Evolutionary conservation across 768 basidiomycete species (phyloP).

Genomic region (Paxillus ammoniavirescens): DNA sequence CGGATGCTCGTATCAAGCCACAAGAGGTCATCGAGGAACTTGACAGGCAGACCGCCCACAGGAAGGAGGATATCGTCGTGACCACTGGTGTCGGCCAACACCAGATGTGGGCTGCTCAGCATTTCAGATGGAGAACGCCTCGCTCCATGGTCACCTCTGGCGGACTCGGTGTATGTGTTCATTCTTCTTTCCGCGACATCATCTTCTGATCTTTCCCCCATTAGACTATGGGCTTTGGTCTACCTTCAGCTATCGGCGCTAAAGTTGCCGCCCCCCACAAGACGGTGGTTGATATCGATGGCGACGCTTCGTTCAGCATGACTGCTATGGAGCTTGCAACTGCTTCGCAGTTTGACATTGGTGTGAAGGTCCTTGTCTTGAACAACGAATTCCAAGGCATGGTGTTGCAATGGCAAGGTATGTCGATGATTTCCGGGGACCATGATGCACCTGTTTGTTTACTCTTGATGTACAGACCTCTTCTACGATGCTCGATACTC

Average conservation of each 20-base stretch:
- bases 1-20: constrained; percentile 81
- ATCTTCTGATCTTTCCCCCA: not conserved
- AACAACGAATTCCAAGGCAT: constrained; percentile 99
- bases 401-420: constrained; percentile 99
- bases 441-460: not conserved
- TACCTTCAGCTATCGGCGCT: constrained; percentile 92
- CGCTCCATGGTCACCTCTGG: constrained; percentile 90
- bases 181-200: not conserved
- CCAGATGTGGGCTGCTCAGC: constrained; percentile 99
- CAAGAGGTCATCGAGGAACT: constrained; percentile 96
- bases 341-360: constrained; percentile 86
- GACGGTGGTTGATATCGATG: constrained; percentile 93
- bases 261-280: constrained; percentile 96
- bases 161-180: constrained; percentile 78
- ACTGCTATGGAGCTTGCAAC: constrained; percentile 99
- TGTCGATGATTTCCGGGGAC: constrained; percentile 14
- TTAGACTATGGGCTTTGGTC: constrained; percentile 97
- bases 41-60: constrained; percentile 70
- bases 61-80: constrained; percentile 85
- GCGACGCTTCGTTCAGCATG: constrained; percentile 99
- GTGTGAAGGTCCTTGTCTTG: constrained; percentile 89
- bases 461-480: constrained; percentile 52
- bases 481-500: constrained; percentile 98
- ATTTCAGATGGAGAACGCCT: constrained; percentile 88
- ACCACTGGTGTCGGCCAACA: constrained; percentile 98